Conservation (phyloP, 2,329 filamentous ascomycete genomes). For the Phialophora expanda region DNA sequence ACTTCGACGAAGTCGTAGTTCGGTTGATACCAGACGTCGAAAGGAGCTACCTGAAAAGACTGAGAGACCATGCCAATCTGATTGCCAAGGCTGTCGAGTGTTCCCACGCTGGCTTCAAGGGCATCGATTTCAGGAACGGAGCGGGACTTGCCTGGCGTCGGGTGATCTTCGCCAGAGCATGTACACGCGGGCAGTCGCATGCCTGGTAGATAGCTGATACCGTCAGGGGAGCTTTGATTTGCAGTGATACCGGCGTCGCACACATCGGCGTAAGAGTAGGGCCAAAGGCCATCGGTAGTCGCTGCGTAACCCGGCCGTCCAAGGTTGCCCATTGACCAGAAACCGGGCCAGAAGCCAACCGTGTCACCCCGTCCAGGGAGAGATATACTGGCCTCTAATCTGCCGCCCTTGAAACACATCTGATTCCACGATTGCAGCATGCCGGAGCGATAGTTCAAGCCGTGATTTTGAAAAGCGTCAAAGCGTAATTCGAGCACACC, state of each 20-base stretch:
- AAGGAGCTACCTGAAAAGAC: constrained; percentile 70
- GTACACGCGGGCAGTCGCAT: constrained; percentile 73
- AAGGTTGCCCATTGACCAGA: constrained; percentile 77
- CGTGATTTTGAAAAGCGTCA: constrained; percentile 68
- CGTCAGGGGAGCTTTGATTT: constrained; percentile 72
- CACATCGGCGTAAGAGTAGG: constrained; percentile 71
- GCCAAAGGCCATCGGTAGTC: constrained; percentile 75
- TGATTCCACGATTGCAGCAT: constrained; percentile 79
- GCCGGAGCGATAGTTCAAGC: constrained; percentile 70
- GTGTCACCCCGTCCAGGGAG: constrained; percentile 70
- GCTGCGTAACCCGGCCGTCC: constrained; percentile 71
- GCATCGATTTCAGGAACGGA: constrained; percentile 75
- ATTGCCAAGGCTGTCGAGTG: constrained; percentile 57
- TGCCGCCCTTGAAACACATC: constrained; percentile 73
- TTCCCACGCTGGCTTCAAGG: constrained; percentile 68
- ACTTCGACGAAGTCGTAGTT: constrained; percentile 69
- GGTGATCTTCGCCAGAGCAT: constrained; percentile 68
- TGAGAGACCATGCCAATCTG: constrained; percentile 68
- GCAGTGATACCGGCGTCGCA: constrained; percentile 74
- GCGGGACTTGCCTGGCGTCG: constrained; percentile 67
- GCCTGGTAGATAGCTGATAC: constrained; percentile 69
- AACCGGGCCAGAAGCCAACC: constrained; percentile 74
- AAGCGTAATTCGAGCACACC: constrained; percentile 69
- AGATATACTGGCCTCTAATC: constrained; percentile 72
- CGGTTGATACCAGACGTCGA: constrained; percentile 72